Conservation (phyloP, 495 filamentous ascomycete species). For the Xylaria grammica region DNA sequence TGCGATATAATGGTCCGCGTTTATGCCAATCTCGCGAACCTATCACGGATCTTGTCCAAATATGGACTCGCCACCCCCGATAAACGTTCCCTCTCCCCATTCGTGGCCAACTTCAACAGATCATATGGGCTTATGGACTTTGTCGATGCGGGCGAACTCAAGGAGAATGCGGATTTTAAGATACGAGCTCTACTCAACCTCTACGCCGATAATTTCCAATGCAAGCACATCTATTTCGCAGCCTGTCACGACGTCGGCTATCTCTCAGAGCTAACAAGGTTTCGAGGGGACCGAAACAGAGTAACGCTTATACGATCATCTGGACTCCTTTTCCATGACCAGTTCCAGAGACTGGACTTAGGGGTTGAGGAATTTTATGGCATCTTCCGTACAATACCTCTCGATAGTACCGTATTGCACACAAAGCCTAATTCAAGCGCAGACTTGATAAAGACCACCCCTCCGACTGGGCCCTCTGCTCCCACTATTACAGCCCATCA, state of each 20-base stretch:
- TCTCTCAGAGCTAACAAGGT: constrained; percentile 58
- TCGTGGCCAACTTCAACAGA: constrained; percentile 64
- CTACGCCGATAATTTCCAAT: constrained; percentile 64
- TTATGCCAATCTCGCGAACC: constrained; percentile 61
- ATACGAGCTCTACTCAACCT: constrained; percentile 56
- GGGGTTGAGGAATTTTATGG: constrained; percentile 50
- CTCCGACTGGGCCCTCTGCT: not conserved
- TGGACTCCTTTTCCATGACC: constrained; percentile 33
- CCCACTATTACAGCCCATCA: not conserved
- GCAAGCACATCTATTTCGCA: constrained; percentile 70
- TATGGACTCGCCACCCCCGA: constrained; percentile 54
- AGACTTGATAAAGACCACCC: constrained; percentile 12
- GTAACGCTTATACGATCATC: constrained; percentile 60
- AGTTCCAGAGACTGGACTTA: constrained; percentile 39
- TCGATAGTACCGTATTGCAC: constrained; percentile 21
- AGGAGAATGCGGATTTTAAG: constrained; percentile 66
- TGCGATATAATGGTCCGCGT: constrained; percentile 66
- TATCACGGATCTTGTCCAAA: constrained; percentile 58
- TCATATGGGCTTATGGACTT: constrained; percentile 65
- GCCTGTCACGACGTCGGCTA: constrained; percentile 68
- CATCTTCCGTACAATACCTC: constrained; percentile 48
- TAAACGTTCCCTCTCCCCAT: constrained; percentile 57
- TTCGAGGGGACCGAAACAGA: constrained; percentile 42
- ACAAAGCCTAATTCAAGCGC: constrained; percentile 1
- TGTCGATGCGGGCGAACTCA: constrained; percentile 65